These are phyloP conservation scores for Gracilaria vermiculophylla DNA, from an alignment of 23 red algal species.

Conservation along the genomic window DNA sequence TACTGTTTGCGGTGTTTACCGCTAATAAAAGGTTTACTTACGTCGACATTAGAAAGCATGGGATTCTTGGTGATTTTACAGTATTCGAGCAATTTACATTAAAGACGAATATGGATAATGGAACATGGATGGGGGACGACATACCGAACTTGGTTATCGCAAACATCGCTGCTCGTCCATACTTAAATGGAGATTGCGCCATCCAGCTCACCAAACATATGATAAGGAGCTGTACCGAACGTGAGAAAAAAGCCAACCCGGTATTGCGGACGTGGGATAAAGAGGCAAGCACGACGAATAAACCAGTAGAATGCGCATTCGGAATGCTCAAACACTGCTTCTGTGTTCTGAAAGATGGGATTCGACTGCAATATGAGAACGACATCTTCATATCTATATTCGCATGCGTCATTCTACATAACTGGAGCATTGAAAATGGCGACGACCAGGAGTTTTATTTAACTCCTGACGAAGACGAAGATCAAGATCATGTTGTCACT, in stretches of 20 bases:
- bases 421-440: background rate
- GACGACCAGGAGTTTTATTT: background rate
- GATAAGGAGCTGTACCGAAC: slow-evolving; percentile 10
- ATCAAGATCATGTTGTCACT: no score
- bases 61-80: slow-evolving; percentile 19
- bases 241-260: background rate
- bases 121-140: background rate
- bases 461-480: background rate
- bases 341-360: background rate
- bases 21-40: background rate
- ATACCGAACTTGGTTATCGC: slow-evolving; percentile 23
- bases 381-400: background rate
- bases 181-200: slow-evolving; percentile 28
- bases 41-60: background rate
- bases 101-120: slow-evolving; percentile 22
- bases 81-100: background rate
- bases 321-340: slow-evolving; percentile 24
- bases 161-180: background rate
- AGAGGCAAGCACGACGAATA: background rate
- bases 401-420: slow-evolving; percentile 3
- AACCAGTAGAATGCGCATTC: slow-evolving; percentile 20
- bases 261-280: background rate
- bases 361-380: background rate
- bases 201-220: background rate
- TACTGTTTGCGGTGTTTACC: background rate